phyloP scores from a whole-genome alignment of 1,284 basidiomycete species.

The Ceratobasidium sp. region DNA sequence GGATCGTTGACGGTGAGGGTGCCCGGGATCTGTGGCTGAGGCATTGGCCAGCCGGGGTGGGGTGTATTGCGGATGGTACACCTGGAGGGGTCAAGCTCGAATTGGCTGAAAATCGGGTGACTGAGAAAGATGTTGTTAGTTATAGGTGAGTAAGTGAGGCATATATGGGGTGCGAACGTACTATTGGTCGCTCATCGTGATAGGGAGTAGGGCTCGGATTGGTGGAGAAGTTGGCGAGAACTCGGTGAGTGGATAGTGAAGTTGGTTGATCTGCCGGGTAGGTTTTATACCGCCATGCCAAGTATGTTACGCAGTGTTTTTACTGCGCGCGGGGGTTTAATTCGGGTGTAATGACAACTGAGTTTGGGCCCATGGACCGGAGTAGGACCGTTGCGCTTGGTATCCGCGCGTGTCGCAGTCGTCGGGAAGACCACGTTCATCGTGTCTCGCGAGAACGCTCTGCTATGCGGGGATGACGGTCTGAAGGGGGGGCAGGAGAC shows the following conservation, averaged over 20 bases:
- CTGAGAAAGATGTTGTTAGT: conserved; percentile 15
- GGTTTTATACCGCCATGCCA: too few relatives aligned
- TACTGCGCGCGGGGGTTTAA: too few relatives aligned
- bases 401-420: background rate
- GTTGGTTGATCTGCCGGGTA: too few relatives aligned
- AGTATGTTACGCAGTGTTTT: too few relatives aligned
- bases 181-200: conserved; percentile 35
- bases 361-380: background rate
- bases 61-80: conserved; percentile 14
- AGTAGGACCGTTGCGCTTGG: background rate
- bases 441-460: background rate
- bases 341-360: too few relatives aligned
- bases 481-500: background rate
- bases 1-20: conserved; percentile 1
- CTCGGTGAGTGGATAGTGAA: too few relatives aligned
- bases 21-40: conserved; percentile 1
- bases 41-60: conserved; percentile 14
- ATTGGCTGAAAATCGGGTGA: conserved; percentile 5
- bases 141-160: background rate
- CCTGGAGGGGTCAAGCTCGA: conserved; percentile 8
- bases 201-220: background rate
- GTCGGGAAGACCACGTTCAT: conserved; percentile 13
- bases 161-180: background rate
- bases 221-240: too few relatives aligned
- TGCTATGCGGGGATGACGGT: too few relatives aligned